Evolutionary conservation across 2,329 filamentous ascomycete genomes (phyloP), one percentile per base, ranked within the genome.

Genomic region (Calonectria fujianensis): DNA sequence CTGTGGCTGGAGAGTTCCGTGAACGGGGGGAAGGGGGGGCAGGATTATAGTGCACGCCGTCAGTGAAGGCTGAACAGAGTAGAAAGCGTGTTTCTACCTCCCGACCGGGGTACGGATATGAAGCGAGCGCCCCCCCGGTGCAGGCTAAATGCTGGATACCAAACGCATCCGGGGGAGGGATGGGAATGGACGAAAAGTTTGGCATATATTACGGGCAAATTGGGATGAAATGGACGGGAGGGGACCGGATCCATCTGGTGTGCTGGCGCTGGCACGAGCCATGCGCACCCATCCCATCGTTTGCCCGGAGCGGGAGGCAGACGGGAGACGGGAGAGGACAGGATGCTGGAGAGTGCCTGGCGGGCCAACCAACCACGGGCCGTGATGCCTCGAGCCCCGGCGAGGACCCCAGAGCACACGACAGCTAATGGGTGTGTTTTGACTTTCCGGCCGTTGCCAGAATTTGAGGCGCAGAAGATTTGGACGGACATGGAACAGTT

Each of bases 161-260:
- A 57, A 48, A 51, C 24, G 51, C 66, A 48, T 48, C 29, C 54
- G 51, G 51, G 51, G 66, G 51, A 52, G 35, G 48, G 35, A 54
- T 59, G 51, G 51, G 66, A 69, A 59, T 59, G 51, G 51, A 61
- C 41, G 61, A 65, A 65, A 65, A 50, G 61, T 45, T 41, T 65
- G 37, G 61, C 61, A 65, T 65, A 35, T 50, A 45, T 65, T 65
- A 35, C 61, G 14, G 61, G 61, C 39, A 65, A 64, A 61, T 70
- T 64, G 68, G 57, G 68, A 70, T 64, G 68, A 70, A 70, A 64
- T 70, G 68, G 45, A 39, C 59, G 61, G 68, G 68, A 70, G 68
- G 67, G 68, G 54, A 24, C 57, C 31, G 68, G 68, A 29, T 45
- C 67, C 39, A 50, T 59, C 45, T 64, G 45, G 39, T 70, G 68